Percentiles rank a stretch among this genome's conserved stretches.
Evolutionary conservation across 441 rosid species (phyloP).

Genomic region (Pelargonium cotyledonis): DNA sequence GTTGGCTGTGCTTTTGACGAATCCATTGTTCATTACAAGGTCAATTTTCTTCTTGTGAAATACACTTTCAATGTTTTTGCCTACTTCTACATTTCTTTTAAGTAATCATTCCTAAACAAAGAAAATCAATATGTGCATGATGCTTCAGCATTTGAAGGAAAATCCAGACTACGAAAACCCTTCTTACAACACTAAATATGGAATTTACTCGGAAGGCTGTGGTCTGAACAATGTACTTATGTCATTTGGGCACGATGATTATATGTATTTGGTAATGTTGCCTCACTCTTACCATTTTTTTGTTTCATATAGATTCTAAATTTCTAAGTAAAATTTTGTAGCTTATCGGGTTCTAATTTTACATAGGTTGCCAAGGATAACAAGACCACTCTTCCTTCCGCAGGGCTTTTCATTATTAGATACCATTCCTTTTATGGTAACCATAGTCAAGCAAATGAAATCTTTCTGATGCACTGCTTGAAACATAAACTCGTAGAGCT

Average conservation of each 20-base stretch:
- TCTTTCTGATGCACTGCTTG: too few relatives aligned
- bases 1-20: conserved; percentile 82
- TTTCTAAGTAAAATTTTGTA: too few relatives aligned
- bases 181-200: conserved; percentile 50
- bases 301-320: too few relatives aligned
- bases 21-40: conserved; percentile 72
- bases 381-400: conserved; percentile 59
- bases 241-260: conserved; percentile 92
- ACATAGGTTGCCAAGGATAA: conserved; percentile 77
- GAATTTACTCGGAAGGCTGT: conserved; percentile 60
- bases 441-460: neutral
- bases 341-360: neutral
- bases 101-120: too few relatives aligned
- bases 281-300: too few relatives aligned
- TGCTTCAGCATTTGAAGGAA: conserved; percentile 49
- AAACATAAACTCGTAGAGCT: too few relatives aligned
- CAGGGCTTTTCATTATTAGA: conserved; percentile 67
- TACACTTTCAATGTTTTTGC: too few relatives aligned
- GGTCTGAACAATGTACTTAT: conserved; percentile 61
- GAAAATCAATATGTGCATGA: too few relatives aligned
- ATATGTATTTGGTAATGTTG: conserved; percentile 61
- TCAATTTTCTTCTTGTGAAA: conserved; percentile 9
- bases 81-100: too few relatives aligned
- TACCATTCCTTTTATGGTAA: conserved; percentile 84
- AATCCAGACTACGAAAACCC: conserved; percentile 56